Percentiles rank a stretch among this genome's conserved stretches.
These are phyloP conservation scores for Venturia aucupariae DNA, from an alignment of 2,329 filamentous ascomycete species.

Conservation along the genomic window DNA sequence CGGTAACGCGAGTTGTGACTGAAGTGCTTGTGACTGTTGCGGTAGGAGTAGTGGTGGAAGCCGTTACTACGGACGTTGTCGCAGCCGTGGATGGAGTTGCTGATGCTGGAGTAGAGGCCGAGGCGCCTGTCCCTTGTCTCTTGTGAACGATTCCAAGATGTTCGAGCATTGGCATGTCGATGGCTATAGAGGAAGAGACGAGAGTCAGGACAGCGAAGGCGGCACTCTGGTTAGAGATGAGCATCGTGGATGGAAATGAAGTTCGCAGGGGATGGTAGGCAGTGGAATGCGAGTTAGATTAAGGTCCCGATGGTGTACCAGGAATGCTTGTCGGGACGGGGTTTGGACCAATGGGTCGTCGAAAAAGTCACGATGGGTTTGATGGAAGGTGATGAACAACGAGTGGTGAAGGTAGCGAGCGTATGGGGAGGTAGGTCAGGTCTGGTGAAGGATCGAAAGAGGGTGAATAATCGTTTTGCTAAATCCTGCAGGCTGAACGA, in stretches of 20 bases:
- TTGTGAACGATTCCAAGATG: conserved; percentile 11
- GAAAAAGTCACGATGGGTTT: not conserved
- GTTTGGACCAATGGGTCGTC: not conserved
- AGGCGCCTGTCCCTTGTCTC: conserved; percentile 12
- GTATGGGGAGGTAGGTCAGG: not conserved
- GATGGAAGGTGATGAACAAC: not conserved
- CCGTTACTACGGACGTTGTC: not conserved
- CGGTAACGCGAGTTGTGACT: not conserved
- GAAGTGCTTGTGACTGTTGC: conserved; percentile 6
- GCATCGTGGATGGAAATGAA: not conserved
- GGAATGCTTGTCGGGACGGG: not conserved
- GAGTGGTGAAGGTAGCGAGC: not conserved
- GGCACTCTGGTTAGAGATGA: not conserved
- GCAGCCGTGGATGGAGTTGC: not conserved
- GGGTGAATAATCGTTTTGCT: not conserved
- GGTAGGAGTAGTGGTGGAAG: conserved; percentile 3
- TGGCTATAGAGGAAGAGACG: not conserved
- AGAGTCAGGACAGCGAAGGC: conserved; percentile 2
- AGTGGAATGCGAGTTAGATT: not conserved
- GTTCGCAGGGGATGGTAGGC: not conserved
- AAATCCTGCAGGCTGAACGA: too few species aligned
- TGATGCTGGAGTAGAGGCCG: not conserved
- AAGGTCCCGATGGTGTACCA: not conserved
- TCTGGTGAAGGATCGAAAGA: too few species aligned
- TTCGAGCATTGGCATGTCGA: conserved; percentile 3